Evolutionary conservation across 2,329 filamentous ascomycete species (phyloP).

Genomic region (Paramyrothecium roridum): DNA sequence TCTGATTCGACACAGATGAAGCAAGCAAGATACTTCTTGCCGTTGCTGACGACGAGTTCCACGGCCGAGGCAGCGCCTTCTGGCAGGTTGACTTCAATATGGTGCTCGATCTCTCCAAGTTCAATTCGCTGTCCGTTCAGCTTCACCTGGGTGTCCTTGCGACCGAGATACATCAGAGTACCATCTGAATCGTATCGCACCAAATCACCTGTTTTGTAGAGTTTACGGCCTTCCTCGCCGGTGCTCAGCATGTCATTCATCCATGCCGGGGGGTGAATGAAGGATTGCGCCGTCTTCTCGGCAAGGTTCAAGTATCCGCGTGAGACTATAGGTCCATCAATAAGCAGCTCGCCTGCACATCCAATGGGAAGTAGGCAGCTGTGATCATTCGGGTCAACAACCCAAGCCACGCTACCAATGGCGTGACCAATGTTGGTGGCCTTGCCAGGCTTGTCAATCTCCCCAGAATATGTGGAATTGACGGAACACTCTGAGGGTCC

Average conservation of each 20-base stretch:
- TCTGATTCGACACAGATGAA: conserved; percentile 11
- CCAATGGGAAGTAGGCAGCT: conserved; percentile 21
- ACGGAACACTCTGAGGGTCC: conserved; percentile 8
- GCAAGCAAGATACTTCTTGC: conserved; percentile 13
- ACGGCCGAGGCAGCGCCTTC: conserved; percentile 11
- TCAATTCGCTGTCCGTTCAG: conserved; percentile 17
- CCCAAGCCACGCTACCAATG: conserved; percentile 14
- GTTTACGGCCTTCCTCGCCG: conserved; percentile 7
- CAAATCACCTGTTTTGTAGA: conserved; percentile 16
- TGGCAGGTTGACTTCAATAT: conserved; percentile 4
- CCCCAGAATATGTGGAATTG: conserved; percentile 5
- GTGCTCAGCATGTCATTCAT: conserved; percentile 6
- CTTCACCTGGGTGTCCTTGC: conserved; percentile 18
- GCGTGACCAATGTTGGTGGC: conserved; percentile 6
- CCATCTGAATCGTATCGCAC: conserved; percentile 11
- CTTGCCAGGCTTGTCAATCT: conserved; percentile 3
- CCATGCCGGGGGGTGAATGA: conserved; percentile 40
- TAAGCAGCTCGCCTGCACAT: conserved; percentile 25
- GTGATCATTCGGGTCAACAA: conserved; percentile 21
- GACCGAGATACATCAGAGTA: conserved; percentile 9
- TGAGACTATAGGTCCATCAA: conserved; percentile 40
- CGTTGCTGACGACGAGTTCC: conserved; percentile 9
- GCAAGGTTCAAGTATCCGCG: conserved; percentile 45
- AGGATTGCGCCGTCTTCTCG: conserved; percentile 40
- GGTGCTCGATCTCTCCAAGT: conserved; percentile 15